phyloP scores from a whole-genome alignment of 495 filamentous ascomycete genomes.

The Talaromyces adpressus region DNA sequence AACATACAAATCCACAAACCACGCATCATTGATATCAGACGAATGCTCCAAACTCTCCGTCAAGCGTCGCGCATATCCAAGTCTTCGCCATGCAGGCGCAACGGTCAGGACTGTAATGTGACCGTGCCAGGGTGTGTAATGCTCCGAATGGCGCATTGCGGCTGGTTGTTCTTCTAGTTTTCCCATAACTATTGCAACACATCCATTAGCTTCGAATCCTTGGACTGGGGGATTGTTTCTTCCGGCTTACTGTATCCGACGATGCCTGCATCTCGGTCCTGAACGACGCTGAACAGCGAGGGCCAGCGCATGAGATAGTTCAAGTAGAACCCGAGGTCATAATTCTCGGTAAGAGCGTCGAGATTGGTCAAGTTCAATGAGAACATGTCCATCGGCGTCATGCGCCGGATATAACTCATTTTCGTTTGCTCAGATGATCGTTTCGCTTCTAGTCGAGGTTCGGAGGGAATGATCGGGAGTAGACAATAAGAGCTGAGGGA shows the following conservation, averaged over 20 bases:
- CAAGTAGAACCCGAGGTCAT: conserved; percentile 89
- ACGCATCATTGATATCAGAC: conserved; percentile 73
- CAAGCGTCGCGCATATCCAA: conserved; percentile 76
- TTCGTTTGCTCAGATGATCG: conserved; percentile 2
- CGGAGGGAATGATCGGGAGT: not conserved
- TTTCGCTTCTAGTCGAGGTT: not conserved
- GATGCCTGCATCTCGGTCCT: conserved; percentile 72
- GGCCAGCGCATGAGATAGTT: conserved; percentile 95
- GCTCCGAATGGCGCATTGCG: conserved; percentile 60
- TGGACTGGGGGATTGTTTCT: not conserved
- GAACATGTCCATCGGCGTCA: conserved; percentile 66
- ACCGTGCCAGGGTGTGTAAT: conserved; percentile 94
- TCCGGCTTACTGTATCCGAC: conserved; percentile 89
- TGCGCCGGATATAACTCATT: conserved; percentile 66
- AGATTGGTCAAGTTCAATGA: conserved; percentile 80
- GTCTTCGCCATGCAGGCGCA: conserved; percentile 73
- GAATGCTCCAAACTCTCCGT: conserved; percentile 70
- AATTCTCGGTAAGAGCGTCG: conserved; percentile 92
- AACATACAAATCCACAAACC: conserved; percentile 96
- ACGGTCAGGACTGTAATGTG: conserved; percentile 96
- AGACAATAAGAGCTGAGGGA: too few relatives aligned
- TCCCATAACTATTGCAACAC: conserved; percentile 68
- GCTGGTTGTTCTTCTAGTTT: conserved; percentile 86
- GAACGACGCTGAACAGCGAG: conserved; percentile 79
- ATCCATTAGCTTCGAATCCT: not conserved